Evolutionary conservation across 306 rosid species (phyloP), one percentile per base, ranked within the genome.

Genomic region (Prunus mongolica): DNA sequence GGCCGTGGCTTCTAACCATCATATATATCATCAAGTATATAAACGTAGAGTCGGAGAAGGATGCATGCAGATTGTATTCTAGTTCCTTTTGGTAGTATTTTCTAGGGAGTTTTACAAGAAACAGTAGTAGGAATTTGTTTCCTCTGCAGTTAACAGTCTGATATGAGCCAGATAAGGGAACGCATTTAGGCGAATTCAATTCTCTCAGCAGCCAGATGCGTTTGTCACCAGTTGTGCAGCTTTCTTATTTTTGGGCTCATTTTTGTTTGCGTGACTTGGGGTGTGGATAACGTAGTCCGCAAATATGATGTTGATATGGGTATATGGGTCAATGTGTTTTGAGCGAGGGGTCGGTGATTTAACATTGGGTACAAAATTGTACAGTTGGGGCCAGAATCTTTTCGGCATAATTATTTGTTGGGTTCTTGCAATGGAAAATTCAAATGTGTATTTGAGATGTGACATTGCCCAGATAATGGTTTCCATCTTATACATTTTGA

Each of bases 361-460:
- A 60, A 72, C 70, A 45, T 74, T 83, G 84, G 90, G 89, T 73
- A 51, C 82, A 78, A 57, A 85, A 61, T 82, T 89, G 96, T 92
- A 92, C 5, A 79, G 82, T 18, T 82, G 83, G 75, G 67, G 75
- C 25, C 44, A 45, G 52, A 3, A 44, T 60, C 71, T 72, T 56
- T 83, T 81, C 47, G 58, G 49, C 67, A 28, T 72, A 77, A 66
- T 67, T 80, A 81, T 67, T 54, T 80, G 81, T 67, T 54, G 69
- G 61, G 47, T 76, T 79, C 60, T 65, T 80, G 78, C 70, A 78
- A 85, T 74, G 50, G 56, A 57, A 52, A 65, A 68, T 78, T 73
- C 69, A 49, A 78, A 74, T 55, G 25, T 67, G 49, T 73, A 67
- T 58, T 22, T 16, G 70, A 12, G 69, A 76, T 38, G 20, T 41